Evolutionary conservation across 2,329 filamentous ascomycete genomes (phyloP), one percentile per base, ranked within the genome.

Genomic region (Aureobasidium subglaciale): DNA sequence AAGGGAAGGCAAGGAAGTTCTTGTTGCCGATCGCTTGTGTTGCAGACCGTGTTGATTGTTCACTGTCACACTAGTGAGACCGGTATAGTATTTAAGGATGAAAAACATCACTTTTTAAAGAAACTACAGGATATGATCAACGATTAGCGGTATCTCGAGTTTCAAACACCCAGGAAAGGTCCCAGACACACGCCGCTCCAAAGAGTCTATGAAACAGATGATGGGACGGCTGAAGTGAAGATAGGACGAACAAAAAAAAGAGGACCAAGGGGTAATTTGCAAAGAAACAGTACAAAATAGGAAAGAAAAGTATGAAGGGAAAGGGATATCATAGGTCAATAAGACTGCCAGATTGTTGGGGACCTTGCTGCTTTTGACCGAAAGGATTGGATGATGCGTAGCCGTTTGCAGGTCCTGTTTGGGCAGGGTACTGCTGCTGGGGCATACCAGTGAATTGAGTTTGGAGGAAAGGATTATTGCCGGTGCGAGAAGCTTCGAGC

Each of bases 391-490:
- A 74, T 37, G 62, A 72, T 62, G 67, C 78, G 63, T 73, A 76
- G n/a, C 66, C 70, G 50, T 68, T 70, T 4, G 71, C 76, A 15
- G 76, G 76, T 4, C 78, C 78, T 11, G 78, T 80, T 59, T 73
- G 73, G 25, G 59, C 60, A 22, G 63, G 62, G 37, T 62, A 60
- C 55, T 65, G 62, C 57, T 62, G 59, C 58, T 75, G 73, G 30
- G 78, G 77, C 60, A 76, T 66, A 2, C 90, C 90, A 0, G 89
- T 95, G 65, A 86, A 93, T 68, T 95, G 90, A 59, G 84, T 83
- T 58, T 85, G 82, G 63, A 95, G 75, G 75, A 97, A 99, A 0
- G 93, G 93, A 67, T 97, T 97, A 75, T 82, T 93, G 29, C 86
- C 87, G 1, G 88, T 89, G 56, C 79, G 79, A 10, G 75, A 71